Base-by-base conservation (phyloP, 2,329 filamentous ascomycete genomes). In the Colletotrichum orbiculare region DNA sequence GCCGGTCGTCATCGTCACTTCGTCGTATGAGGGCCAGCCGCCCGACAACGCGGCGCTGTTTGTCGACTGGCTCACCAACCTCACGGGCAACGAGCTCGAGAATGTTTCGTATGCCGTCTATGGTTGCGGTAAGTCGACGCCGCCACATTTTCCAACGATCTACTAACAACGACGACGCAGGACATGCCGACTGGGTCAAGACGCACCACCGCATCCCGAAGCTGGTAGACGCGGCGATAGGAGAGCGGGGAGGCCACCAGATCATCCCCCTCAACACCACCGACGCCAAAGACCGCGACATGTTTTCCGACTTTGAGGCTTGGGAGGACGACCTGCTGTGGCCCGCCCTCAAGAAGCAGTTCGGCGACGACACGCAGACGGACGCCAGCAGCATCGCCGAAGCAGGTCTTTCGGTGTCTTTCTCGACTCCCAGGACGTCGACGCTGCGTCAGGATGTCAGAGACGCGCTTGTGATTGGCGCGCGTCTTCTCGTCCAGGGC, bases 161-260 rank as follows among this genome's bases (percentile, higher is more conserved):
- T 10, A 1, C 37, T 60, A 4, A 64, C 4, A 3, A 64, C 4
- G 8, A 1, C 9, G 1, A 11, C 8, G 10, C 9, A 65, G 64
- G 64, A 13, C 74, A 80, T 57, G 72, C 73, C n/a, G 86, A 89
- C 67, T 88, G 86, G 86, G 74, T 78, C 0, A 76, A 81, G 41
- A 93, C 90, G 0, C 93, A 89, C 74, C 89, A 93, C 66, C 82
- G 82, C 7, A 82, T 93, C 6, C 91, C 91, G 0, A 91, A 81
- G 65, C 77, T 88, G 0, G 79, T 92, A 2, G 85, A 93, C 58
- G 69, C 80, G 1, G 78, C 80, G 1, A 78, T 91, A 0, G 76
- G 76, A 35, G 70, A 75, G 61, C 72, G 70, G n/a, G 76, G 75
- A 4, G 74, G 69, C 5, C 66, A 69, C 54, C 76, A 78, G 13